Conservation (phyloP, 148 eudicot genomes). For the Persicaria maculosa region DNA sequence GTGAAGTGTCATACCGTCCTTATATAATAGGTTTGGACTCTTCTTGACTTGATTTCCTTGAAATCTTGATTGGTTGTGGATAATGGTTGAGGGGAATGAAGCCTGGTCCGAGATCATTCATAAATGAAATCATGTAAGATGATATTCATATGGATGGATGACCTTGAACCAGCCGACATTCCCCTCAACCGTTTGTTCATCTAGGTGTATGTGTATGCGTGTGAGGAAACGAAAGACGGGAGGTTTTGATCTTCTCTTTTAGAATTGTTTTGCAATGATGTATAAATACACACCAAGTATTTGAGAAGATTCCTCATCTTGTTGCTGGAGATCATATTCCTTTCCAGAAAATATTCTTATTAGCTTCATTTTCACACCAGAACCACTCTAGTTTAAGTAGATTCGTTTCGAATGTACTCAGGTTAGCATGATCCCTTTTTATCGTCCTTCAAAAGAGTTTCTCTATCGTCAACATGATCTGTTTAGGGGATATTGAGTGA, state of each 20-base stretch:
- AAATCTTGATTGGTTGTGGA: background rate
- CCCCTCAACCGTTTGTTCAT: background rate
- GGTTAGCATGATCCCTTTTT: no score
- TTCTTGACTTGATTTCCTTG: background rate
- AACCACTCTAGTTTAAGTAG: background rate
- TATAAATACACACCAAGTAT: slow-evolving; percentile 3
- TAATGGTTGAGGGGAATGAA: slow-evolving; percentile 85
- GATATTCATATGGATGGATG: background rate
- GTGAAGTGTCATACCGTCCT: no score
- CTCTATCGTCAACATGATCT: no score
- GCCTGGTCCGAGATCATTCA: slow-evolving; percentile 92
- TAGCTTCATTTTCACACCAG: slow-evolving; percentile 10
- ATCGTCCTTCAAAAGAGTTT: no score
- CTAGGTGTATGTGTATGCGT: no score
- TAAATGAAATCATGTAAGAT: background rate
- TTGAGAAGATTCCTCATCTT: background rate
- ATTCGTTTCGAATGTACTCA: background rate
- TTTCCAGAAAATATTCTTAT: slow-evolving; percentile 1
- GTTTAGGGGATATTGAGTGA: no score
- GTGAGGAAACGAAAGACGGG: background rate
- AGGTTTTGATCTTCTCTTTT: background rate
- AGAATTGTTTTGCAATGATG: background rate
- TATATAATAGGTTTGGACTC: background rate
- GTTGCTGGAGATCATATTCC: slow-evolving; percentile 7
- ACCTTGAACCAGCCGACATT: slow-evolving; percentile 14